Evolutionary conservation across 495 filamentous ascomycete species (phyloP).

Genomic region (Tuber borchii): DNA sequence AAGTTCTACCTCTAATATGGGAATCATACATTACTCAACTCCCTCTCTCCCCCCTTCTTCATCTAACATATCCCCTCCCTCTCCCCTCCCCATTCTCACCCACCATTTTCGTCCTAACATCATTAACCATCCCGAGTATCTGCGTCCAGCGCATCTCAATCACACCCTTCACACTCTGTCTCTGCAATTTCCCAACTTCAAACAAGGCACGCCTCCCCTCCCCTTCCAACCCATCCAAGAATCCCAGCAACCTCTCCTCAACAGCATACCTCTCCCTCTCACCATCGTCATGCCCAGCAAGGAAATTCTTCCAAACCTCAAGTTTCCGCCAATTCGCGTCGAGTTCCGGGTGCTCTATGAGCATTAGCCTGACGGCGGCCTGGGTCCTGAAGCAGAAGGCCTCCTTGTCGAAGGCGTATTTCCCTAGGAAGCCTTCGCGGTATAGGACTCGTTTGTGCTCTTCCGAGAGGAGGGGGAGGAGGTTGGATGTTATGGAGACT

Average conservation of each 20-base stretch:
- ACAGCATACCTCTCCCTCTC: slow-evolving; percentile 31
- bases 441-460: slow-evolving; percentile 51
- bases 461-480: slow-evolving; percentile 52
- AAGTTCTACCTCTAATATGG: neutral
- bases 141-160: slow-evolving; percentile 29
- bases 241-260: slow-evolving; percentile 23
- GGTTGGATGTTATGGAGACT: slow-evolving; percentile 59
- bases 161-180: slow-evolving; percentile 15
- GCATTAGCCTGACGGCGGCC: slow-evolving; percentile 55
- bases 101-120: slow-evolving; percentile 22
- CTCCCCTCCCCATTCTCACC: slow-evolving; percentile 13
- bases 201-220: slow-evolving; percentile 12
- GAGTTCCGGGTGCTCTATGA: slow-evolving; percentile 34
- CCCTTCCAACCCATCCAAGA: slow-evolving; percentile 22
- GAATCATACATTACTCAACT: neutral
- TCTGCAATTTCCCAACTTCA: slow-evolving; percentile 12
- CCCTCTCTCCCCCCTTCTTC: neutral
- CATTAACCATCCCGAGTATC: slow-evolving; percentile 25
- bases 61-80: slow-evolving; percentile 23
- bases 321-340: slow-evolving; percentile 14
- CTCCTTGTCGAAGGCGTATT: slow-evolving; percentile 57
- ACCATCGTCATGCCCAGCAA: slow-evolving; percentile 31
- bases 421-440: slow-evolving; percentile 58
- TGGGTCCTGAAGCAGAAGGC: slow-evolving; percentile 66
- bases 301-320: slow-evolving; percentile 23